A percentile compares a stretch with the other conserved stretches of the same genome.
These are phyloP conservation scores for Kurtzmaniella fragi DNA, from an alignment of 805 yeast genomes.

Conservation along the genomic window DNA sequence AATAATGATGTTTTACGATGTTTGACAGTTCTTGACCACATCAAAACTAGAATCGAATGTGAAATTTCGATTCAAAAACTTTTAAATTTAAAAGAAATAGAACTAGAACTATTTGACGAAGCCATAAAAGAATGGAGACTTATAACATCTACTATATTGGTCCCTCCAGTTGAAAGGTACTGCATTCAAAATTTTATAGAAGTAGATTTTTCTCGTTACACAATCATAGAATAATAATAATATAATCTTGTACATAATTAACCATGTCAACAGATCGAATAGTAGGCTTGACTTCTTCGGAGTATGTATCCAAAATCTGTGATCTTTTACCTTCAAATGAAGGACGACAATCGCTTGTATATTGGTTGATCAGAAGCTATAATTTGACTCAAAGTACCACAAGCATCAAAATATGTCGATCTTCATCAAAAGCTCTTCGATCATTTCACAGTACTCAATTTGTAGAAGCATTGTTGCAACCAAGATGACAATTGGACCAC, in stretches of 20 bases:
- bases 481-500: slow-evolving; percentile 12
- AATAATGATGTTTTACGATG: slow-evolving; percentile 13
- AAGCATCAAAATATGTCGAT: slow-evolving; percentile 18
- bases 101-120: slow-evolving; percentile 9
- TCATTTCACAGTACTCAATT: slow-evolving; percentile 47
- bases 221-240: neutral
- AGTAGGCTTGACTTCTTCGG: slow-evolving; percentile 18
- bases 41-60: slow-evolving; percentile 8
- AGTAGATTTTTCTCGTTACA: neutral
- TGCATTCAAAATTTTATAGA: slow-evolving; percentile 6
- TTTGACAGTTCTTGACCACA: slow-evolving; percentile 10
- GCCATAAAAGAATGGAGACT: slow-evolving; percentile 8
- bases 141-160: slow-evolving; percentile 1
- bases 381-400: slow-evolving; percentile 23
- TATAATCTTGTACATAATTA: neutral
- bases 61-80: neutral
- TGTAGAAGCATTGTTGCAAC: slow-evolving; percentile 33
- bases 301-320: slow-evolving; percentile 12
- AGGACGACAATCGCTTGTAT: slow-evolving; percentile 44
- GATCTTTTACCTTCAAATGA: slow-evolving; percentile 51
- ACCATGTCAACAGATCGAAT: slow-evolving; percentile 7
- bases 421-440: slow-evolving; percentile 33
- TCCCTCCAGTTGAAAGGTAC: slow-evolving; percentile 5
- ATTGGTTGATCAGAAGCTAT: slow-evolving; percentile 38
- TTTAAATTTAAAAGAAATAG: neutral